Evolutionary conservation across 257 asterid genomes (phyloP).

Genomic region (Penstemon davidsonii): DNA sequence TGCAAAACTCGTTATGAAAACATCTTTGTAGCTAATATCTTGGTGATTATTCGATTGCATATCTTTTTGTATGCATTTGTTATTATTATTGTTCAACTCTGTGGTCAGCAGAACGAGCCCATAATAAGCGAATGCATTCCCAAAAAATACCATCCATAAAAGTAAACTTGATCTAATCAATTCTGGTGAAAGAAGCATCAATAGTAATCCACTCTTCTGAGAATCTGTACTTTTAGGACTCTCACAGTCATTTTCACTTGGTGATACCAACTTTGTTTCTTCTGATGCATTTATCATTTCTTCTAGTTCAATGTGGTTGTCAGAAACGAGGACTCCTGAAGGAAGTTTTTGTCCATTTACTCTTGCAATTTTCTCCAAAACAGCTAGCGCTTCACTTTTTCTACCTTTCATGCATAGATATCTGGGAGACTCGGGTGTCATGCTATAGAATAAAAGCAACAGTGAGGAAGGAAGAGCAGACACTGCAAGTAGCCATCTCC

Average conservation of each 20-base stretch:
- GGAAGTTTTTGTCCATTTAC: slow-evolving; percentile 54
- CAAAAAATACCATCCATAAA: slow-evolving; percentile 70
- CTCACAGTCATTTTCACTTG: slow-evolving; percentile 24
- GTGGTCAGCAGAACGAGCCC: slow-evolving; percentile 81
- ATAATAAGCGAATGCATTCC: slow-evolving; percentile 72
- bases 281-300: slow-evolving; percentile 42
- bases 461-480: slow-evolving; percentile 59
- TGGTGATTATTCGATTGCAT: slow-evolving; percentile 37
- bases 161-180: slow-evolving; percentile 62
- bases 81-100: slow-evolving; percentile 52
- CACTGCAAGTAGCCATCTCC: slow-evolving; percentile 67
- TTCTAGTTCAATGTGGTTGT: slow-evolving; percentile 42
- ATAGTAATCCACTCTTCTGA: slow-evolving; percentile 35
- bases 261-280: slow-evolving; percentile 46
- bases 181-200: slow-evolving; percentile 65
- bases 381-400: slow-evolving; percentile 41
- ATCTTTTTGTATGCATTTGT: slow-evolving; percentile 36
- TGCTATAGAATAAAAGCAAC: slow-evolving; percentile 50
- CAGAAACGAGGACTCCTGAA: slow-evolving; percentile 53
- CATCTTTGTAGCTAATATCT: slow-evolving; percentile 52
- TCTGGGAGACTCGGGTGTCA: slow-evolving; percentile 61
- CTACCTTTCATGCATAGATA: slow-evolving; percentile 55
- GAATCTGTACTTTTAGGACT: slow-evolving; percentile 30
- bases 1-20: slow-evolving; percentile 71
- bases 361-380: slow-evolving; percentile 50